Evolutionary conservation across 1,284 basidiomycete species (phyloP), one percentile per base, ranked within the genome.

Genomic region (Leccinum pallidistipes): DNA sequence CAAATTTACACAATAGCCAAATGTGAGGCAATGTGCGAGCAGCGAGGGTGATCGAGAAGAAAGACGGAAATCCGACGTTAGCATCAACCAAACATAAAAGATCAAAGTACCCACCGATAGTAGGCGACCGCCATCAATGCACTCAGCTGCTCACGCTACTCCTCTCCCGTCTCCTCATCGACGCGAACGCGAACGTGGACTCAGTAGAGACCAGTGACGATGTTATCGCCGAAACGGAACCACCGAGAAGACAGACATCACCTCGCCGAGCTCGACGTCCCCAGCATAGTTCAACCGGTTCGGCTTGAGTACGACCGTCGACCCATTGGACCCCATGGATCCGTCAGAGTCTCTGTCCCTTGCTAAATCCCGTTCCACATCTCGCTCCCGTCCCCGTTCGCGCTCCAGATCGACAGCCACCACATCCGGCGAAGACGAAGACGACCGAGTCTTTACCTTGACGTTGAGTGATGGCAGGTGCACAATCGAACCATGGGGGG

Each of bases 81-180:
- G 27, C 50, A 31, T n/a, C 14, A 10, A 53, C n/a, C 31, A 36
- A 31, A 31, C 8, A 31, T 31, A 32, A 10, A 32, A 32, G 31
- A 32, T 32, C 10, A 32, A 32, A 11, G 11, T 32, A 76, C 78
- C 55, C 58, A 84, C 83, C 80, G 57, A 85, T 82, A 21, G 21
- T 21, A 1, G 83, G 83, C 18, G 82, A 83, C 40, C 75, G 80
- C 71, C 81, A 85, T 60, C 79, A 78, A 62, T 80, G 73, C 27
- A 85, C 75, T 66, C 81, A 66, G 50, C 75, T 76, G 58, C 80
- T 80, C 58, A 84, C 68, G 21, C 31, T 12, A n/a, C 10, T 49
- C 50, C 68, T 69, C n/a, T 63, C 56, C 31, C 71, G 64, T 36
- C 9, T 51, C 32, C 50, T 51, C 21, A 2, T 49, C 47, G 47